A percentile compares a stretch with the other conserved stretches of the same genome.
These are phyloP conservation scores for Groenewaldozyma tartarivorans DNA, from an alignment of 805 yeast genomes.

Conservation along the genomic window DNA sequence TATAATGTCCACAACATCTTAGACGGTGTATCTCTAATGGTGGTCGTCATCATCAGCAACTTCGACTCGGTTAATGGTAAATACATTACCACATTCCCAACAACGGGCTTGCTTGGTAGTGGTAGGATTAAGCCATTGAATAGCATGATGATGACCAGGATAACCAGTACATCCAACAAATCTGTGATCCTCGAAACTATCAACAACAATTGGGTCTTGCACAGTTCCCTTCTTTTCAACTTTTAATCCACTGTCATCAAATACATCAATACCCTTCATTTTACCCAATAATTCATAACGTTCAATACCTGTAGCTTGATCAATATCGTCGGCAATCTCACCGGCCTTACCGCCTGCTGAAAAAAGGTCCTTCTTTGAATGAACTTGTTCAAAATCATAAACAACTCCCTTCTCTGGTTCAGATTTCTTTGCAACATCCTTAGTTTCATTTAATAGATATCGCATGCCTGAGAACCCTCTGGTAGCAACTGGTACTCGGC, in stretches of 20 bases:
- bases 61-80: constrained; percentile 81
- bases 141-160: constrained; percentile 85
- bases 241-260: constrained; percentile 78
- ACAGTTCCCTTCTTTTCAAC: constrained; percentile 85
- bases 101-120: constrained; percentile 81
- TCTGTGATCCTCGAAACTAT: constrained; percentile 85
- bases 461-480: neutral
- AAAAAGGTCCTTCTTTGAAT: constrained; percentile 64
- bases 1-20: no score
- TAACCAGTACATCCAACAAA: constrained; percentile 96
- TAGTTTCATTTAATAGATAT: neutral
- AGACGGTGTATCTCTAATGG: constrained; percentile 23
- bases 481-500: no score
- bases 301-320: constrained; percentile 97
- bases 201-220: constrained; percentile 79
- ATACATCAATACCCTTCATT: constrained; percentile 87
- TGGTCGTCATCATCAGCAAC: constrained; percentile 48
- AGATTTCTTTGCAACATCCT: constrained; percentile 16
- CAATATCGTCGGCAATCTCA: constrained; percentile 83
- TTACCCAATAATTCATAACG: constrained; percentile 92
- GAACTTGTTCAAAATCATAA: constrained; percentile 60
- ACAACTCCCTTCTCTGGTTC: constrained; percentile 43
- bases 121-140: constrained; percentile 88
- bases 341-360: constrained; percentile 86
- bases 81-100: constrained; percentile 98